phyloP scores from a whole-genome alignment of 108 stramenopile genomes.

The Pinguiococcus pyrenoidosus region DNA sequence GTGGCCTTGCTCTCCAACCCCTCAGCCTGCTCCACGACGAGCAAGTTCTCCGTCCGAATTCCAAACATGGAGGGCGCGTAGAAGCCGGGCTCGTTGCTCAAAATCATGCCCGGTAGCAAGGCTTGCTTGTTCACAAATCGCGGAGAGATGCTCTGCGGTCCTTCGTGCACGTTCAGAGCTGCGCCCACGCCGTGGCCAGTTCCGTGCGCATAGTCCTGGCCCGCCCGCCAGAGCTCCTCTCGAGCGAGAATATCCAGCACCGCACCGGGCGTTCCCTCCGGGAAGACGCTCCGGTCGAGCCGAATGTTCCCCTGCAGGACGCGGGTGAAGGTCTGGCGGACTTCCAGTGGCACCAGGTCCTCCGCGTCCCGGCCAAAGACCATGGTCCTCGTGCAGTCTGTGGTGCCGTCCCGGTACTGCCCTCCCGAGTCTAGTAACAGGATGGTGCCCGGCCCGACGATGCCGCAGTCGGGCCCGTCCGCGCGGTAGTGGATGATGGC shows the following conservation, averaged over 20 bases:
- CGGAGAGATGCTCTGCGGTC: conserved; percentile 48
- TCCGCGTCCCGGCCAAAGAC: conserved; percentile 71
- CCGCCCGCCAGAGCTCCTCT: conserved; percentile 63
- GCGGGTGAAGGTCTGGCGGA: conserved; percentile 62
- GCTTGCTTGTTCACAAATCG: conserved; percentile 36
- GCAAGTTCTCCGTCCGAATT: conserved; percentile 77
- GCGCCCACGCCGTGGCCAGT: conserved; percentile 96
- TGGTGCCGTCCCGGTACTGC: conserved; percentile 89
- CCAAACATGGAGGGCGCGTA: conserved; percentile 82
- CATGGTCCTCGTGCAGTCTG: conserved; percentile 89
- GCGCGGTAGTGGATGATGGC: conserved; percentile 92
- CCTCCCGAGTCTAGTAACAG: conserved; percentile 36
- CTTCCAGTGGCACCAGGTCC: no score
- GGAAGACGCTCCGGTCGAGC: conserved; percentile 72
- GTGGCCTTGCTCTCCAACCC: no score
- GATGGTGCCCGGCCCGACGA: background rate
- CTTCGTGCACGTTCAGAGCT: conserved; percentile 92
- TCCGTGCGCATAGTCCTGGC: conserved; percentile 91
- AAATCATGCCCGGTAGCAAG: conserved; percentile 83
- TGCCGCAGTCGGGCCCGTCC: background rate
- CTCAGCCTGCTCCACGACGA: no score
- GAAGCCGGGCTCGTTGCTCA: conserved; percentile 93
- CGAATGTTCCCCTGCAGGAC: conserved; percentile 93
- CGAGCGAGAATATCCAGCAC: conserved; percentile 83
- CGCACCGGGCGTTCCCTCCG: conserved; percentile 55